Base-by-base conservation (phyloP, 441 rosid genomes). In the Viola pubescens region DNA sequence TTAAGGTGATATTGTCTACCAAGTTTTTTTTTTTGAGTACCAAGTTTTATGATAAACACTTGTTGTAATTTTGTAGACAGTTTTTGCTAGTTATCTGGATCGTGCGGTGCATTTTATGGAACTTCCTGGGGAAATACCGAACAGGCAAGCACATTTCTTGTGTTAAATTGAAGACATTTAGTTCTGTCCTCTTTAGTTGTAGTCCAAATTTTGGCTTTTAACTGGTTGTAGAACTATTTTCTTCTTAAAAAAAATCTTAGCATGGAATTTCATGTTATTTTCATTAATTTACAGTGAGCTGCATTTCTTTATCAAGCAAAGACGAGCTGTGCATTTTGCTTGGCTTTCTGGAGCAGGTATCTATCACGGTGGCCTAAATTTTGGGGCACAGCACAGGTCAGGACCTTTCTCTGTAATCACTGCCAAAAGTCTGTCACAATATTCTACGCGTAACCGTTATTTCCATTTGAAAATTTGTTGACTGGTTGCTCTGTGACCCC, bases 281-380 rank as follows among this genome's bases (percentile, higher is more conserved):
- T 64, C 59, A 56, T 64, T 9, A 73, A 34, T 51, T 74, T 61
- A 62, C 81, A 94, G 99, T 76, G 99, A 91, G 74, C 80, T 94
- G 63, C 94, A 83, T 77, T 94, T 91, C 84, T 94, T 72, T 71
- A 86, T 94, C 80, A 91, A 94, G 82, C 99, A 94, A 79, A 80
- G 97, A 78, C 80, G 99, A 83, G 97, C 99, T 9, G 82, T 85
- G 61, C 97, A 94, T 82, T 94, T 94, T 73, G 95, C 99, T 34
- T 91, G 99, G 99, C 95, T 94, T 76, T 91, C 99, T 60, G 97
- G 99, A 67, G 94, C 97, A 45, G 99, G 99, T 52, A 88, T 94
- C 54, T 94, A 91, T 74, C 92, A 91, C 56, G 99, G 99, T n/a
- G 88, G 94, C 74, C 78, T 94, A 48, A 94, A 90, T 78, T 94